Percentiles rank a stretch among this genome's conserved stretches.
Evolutionary conservation across 768 basidiomycete species (phyloP).

Genomic region (Tricholoma furcatifolium): DNA sequence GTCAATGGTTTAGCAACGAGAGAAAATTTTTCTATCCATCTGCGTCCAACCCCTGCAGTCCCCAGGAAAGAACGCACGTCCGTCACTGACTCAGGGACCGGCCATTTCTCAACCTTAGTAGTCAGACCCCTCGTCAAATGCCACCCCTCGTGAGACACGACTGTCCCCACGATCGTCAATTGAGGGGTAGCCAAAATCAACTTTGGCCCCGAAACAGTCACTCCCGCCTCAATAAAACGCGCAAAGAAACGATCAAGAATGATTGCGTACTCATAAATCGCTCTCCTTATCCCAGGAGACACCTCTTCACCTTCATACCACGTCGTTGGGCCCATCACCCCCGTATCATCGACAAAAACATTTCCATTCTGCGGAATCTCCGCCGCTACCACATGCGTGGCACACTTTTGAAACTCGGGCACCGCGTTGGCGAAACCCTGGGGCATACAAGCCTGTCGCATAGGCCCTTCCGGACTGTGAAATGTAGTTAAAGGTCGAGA

Average conservation of each 20-base stretch:
- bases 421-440: too few species aligned
- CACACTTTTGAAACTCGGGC: conserved; percentile 30
- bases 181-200: conserved; percentile 16
- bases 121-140: too few species aligned
- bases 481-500: too few species aligned
- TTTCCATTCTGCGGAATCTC: conserved; percentile 13
- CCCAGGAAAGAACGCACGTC: too few species aligned
- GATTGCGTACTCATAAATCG: too few species aligned
- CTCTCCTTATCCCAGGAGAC: conserved; percentile 24
- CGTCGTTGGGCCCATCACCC: conserved; percentile 15
- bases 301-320: conserved; percentile 12
- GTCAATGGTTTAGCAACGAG: conserved; percentile 25
- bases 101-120: too few species aligned
- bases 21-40: conserved; percentile 25
- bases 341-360: conserved; percentile 20
- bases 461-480: too few species aligned
- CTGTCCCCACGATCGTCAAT: conserved; percentile 27
- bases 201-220: conserved; percentile 33
- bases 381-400: conserved; percentile 10
- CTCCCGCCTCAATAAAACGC: too few species aligned
- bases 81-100: too few species aligned
- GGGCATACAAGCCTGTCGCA: too few species aligned
- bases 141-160: too few species aligned
- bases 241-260: conserved; percentile 23
- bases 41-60: conserved; percentile 15